Conservation (phyloP, 2,329 filamentous ascomycete species). For the Pseudogymnoascus sp. region DNA sequence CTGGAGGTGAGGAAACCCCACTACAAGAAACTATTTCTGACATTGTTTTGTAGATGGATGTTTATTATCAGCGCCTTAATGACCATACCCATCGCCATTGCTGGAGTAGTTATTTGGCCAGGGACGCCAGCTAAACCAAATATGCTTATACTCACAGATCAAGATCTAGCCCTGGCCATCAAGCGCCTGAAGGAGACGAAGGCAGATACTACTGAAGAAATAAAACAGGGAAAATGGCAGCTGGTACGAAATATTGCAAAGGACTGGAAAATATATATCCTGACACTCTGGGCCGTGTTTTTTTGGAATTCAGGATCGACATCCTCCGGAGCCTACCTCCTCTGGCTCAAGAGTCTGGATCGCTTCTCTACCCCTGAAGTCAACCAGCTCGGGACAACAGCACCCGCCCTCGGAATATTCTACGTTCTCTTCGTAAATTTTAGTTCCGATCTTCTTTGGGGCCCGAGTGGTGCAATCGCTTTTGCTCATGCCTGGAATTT, state of each 20-base stretch:
- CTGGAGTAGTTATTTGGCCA: constrained; percentile 46
- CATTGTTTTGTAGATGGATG: constrained; percentile 49
- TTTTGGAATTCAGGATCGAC: constrained; percentile 53
- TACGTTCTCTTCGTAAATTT: constrained; percentile 51
- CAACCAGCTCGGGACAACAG: constrained; percentile 47
- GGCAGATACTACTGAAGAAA: constrained; percentile 35
- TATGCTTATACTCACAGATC: constrained; percentile 38
- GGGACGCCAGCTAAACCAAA: constrained; percentile 47
- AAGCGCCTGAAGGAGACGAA: constrained; percentile 41
- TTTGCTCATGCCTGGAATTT: constrained; percentile 45
- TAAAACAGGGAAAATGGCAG: constrained; percentile 26
- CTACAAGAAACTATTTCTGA: constrained; percentile 24
- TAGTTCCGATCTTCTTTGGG: constrained; percentile 46
- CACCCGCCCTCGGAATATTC: constrained; percentile 50
- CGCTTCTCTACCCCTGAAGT: constrained; percentile 41
- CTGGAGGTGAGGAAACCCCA: constrained; percentile 27
- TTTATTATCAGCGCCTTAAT: constrained; percentile 50
- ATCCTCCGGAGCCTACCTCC: constrained; percentile 44
- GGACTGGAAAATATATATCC: constrained; percentile 44
- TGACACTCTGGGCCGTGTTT: constrained; percentile 46
- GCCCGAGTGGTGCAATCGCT: constrained; percentile 50
- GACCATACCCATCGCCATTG: constrained; percentile 47
- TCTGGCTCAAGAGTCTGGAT: constrained; percentile 53
- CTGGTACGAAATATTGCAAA: constrained; percentile 32
- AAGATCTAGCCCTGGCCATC: constrained; percentile 42